Evolutionary conservation across 192 early-diverging fungal genomes (phyloP).

Genomic region (Coemansia sp.): DNA sequence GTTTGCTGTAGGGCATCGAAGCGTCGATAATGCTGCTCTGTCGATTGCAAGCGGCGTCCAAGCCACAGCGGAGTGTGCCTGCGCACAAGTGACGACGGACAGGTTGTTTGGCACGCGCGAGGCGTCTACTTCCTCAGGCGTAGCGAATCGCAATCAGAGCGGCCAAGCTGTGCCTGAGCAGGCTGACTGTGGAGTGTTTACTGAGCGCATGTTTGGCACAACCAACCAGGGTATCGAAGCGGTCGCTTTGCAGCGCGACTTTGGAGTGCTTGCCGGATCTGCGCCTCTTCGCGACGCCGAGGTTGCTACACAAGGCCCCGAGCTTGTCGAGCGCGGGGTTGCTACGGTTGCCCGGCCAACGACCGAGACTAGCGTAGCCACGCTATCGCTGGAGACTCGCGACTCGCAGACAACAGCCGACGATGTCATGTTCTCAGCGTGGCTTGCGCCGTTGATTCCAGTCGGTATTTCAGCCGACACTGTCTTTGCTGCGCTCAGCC

Average conservation of each 20-base stretch:
- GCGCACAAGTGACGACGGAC: conserved; percentile 9
- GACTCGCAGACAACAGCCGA: conserved; percentile 29
- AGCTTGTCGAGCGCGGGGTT: conserved; percentile 25
- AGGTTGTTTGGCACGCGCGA: conserved; percentile 5
- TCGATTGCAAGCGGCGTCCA: conserved; percentile 5
- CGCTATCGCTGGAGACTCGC: conserved; percentile 7
- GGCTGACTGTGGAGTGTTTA: conserved; percentile 11
- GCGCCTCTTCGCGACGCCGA: conserved; percentile 16
- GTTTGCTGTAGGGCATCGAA: background rate
- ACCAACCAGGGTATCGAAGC: conserved; percentile 17
- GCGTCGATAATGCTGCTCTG: conserved; percentile 10
- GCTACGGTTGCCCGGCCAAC: conserved; percentile 19
- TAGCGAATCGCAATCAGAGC: conserved; percentile 19
- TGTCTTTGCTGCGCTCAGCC: conserved; percentile 35
- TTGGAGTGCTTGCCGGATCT: conserved; percentile 18
- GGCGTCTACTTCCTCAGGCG: background rate
- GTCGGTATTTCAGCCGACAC: conserved; percentile 24
- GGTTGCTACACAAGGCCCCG: conserved; percentile 18
- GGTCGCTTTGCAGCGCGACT: conserved; percentile 1
- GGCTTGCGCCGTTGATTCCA: conserved; percentile 49
- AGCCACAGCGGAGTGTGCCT: conserved; percentile 5
- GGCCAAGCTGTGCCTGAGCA: conserved; percentile 18
- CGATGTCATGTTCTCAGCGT: conserved; percentile 24
- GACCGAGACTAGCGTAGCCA: conserved; percentile 1
- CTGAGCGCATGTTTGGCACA: conserved; percentile 32